phyloP scores from a whole-genome alignment of 139 green algal genomes.

The Spirogloea muscicola region DNA sequence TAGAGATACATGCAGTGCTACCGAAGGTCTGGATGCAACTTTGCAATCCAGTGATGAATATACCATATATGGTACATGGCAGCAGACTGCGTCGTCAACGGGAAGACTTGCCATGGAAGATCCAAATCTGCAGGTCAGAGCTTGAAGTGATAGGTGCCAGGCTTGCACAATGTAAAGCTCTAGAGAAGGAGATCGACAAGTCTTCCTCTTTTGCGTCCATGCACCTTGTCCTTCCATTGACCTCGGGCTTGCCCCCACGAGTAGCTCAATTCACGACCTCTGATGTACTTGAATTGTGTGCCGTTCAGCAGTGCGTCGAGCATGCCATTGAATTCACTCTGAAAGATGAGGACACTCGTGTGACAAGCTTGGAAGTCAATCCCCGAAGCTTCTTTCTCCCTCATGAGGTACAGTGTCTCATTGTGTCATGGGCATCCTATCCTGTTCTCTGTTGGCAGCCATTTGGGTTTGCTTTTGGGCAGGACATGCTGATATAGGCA shows the following conservation, averaged over 20 bases:
- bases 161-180: background rate
- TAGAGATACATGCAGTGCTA: background rate
- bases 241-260: no score
- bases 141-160: background rate
- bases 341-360: no score
- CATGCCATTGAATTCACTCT: no score
- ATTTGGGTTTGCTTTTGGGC: no score
- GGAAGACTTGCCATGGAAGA: constrained; percentile 38
- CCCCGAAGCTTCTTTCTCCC: no score
- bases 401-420: no score
- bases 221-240: no score
- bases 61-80: constrained; percentile 32
- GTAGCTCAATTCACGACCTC: background rate
- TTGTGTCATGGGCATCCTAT: no score
- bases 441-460: no score
- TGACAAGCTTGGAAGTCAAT: no score
- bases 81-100: constrained; percentile 33
- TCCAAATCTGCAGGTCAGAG: constrained; percentile 34
- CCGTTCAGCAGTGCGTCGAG: background rate
- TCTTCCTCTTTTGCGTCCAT: no score
- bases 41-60: no score
- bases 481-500: background rate
- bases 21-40: background rate
- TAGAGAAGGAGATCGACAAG: background rate
- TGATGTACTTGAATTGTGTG: background rate